Percentiles rank a stretch among this genome's conserved stretches.
phyloP scores from a whole-genome alignment of 306 rosid species.

The Bauhinia variegata region DNA sequence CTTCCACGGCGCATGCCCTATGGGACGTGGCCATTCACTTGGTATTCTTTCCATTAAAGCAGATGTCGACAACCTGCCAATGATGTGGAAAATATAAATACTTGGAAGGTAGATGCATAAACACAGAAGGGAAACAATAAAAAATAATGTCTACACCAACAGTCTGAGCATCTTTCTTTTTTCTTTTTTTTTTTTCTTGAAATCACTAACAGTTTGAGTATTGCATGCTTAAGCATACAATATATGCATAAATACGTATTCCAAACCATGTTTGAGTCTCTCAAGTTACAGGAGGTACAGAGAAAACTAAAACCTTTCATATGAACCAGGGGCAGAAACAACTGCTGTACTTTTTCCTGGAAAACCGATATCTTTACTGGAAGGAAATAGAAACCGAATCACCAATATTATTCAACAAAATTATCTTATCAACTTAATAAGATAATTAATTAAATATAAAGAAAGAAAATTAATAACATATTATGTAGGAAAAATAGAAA shows the following conservation, averaged over 20 bases:
- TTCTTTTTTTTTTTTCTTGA: no score
- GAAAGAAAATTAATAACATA: not conserved
- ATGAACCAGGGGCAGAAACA: conserved; percentile 68
- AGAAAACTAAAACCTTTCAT: conserved; percentile 70
- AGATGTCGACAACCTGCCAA: conserved; percentile 74
- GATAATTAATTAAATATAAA: not conserved
- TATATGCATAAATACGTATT: not conserved
- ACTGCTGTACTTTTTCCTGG: conserved; percentile 58
- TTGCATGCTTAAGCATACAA: no score
- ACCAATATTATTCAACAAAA: conserved; percentile 26
- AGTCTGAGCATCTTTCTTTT: not conserved
- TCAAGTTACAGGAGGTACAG: conserved; percentile 21
- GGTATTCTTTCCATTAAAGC: conserved; percentile 97
- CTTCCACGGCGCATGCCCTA: conserved; percentile 98
- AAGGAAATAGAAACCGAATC: conserved; percentile 32
- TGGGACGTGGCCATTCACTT: conserved; percentile 98
- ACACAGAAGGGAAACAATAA: conserved; percentile 11
- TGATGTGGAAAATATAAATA: conserved; percentile 7
- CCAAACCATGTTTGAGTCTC: conserved; percentile 14
- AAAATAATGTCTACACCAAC: conserved; percentile 21
- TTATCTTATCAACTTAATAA: conserved; percentile 9
- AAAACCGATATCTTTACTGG: conserved; percentile 67
- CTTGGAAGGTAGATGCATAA: not conserved
- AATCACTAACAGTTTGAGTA: no score
- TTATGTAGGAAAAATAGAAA: conserved; percentile 1